Percentiles rank a stretch among this genome's conserved stretches.
phyloP scores from a whole-genome alignment of 257 asterid genomes.

The Solanum bulbocastanum region DNA sequence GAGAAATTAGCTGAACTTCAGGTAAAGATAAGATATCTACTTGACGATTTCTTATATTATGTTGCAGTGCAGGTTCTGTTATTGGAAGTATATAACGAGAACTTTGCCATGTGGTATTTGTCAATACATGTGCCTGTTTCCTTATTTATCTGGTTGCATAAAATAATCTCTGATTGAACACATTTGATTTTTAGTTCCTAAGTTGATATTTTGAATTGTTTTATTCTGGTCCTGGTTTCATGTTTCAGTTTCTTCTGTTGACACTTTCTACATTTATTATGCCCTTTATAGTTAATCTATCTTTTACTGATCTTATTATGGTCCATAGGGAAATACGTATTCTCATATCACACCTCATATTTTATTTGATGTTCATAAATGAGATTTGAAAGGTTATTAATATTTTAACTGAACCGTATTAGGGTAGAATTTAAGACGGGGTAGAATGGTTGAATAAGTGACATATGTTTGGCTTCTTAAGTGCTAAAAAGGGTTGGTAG shows the following conservation, averaged over 20 bases:
- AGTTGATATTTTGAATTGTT: constrained; percentile 35
- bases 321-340: neutral
- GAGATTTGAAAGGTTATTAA: neutral
- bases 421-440: neutral
- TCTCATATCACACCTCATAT: neutral
- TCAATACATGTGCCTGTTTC: neutral
- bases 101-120: neutral
- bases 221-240: constrained; percentile 55
- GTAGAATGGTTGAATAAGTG: neutral
- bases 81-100: neutral
- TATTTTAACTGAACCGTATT: neutral
- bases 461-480: neutral
- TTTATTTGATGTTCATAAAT: neutral
- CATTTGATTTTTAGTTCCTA: constrained; percentile 13
- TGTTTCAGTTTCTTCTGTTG: constrained; percentile 44
- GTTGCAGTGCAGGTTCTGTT: neutral
- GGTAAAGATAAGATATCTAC: constrained; percentile 34
- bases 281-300: constrained; percentile 53
- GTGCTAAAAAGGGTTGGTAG: neutral
- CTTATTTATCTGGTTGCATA: neutral
- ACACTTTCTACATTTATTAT: constrained; percentile 44
- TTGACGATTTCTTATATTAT: neutral
- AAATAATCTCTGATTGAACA: neutral
- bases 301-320: neutral
- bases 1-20: constrained; percentile 92